Evolutionary conservation across 2,329 filamentous ascomycete species (phyloP), one percentile per base, ranked within the genome.

Genomic region (Pseudocercospora musae): DNA sequence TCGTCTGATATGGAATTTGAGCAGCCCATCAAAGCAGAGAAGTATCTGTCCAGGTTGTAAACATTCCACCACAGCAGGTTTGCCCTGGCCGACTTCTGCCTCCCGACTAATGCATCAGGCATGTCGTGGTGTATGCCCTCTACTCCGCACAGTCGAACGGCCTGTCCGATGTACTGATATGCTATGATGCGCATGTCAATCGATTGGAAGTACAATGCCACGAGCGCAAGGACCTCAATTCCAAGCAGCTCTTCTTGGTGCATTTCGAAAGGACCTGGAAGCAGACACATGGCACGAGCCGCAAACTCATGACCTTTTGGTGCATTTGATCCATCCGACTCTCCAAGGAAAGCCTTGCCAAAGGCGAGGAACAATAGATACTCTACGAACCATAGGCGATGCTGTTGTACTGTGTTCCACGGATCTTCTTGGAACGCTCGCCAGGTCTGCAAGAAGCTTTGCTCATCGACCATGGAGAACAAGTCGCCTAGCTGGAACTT

Each of bases 401-500:
- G 70, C 67, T 72, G 44, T 25, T 54, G 59, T n/a, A 46, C 58
- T 71, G 72, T 1, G 71, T 69, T 20, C 31, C 59, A 63, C n/a
- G 62, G 64, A 57, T 67, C 62, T 1, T 75, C 71, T 60, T 82
- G 78, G 64, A 81, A 82, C 1, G 71, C 68, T 40, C 76, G 72
- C 8, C 82, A 70, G 3, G 75, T 73, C 4, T 66, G 67, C 78
- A 82, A 83, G 60, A 85, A 85, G 0, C 74, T 76, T 10, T 78
- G 75, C 54, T 85, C 83, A 23, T 86, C 82, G 48, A 85, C 84
- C 64, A 85, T 72, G 54, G 84, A 82, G 23, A 84, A 83, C 2
- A 85, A 69, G 29, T 84, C 82, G 2, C 80, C 79, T 59, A 82
- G 83, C 62, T 84, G 81, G 48, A 85, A 85, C 59, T 85, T 84